phyloP scores from a whole-genome alignment of 139 green algal genomes.

The Micractinium conductrix region DNA sequence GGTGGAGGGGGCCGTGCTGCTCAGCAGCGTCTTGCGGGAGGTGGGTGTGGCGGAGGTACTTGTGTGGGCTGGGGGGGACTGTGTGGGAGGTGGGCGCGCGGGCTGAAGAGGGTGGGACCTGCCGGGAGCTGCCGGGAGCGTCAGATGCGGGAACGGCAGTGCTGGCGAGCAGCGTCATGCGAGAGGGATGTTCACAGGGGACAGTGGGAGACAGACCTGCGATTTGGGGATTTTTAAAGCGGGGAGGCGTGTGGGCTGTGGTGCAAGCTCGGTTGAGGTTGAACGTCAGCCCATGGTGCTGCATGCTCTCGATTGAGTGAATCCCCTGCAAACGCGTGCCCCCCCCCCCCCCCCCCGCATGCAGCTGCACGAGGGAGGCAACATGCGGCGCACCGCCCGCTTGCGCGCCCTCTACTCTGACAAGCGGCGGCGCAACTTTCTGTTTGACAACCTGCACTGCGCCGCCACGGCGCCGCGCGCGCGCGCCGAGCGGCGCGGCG shows the following conservation, averaged over 20 bases:
- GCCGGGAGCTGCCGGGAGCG: no score
- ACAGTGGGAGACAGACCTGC: no score
- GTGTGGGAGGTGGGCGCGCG: not conserved
- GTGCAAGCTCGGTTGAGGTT: no score
- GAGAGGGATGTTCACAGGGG: no score
- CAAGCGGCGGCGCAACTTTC: slow-evolving; percentile 41
- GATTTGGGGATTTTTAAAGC: no score
- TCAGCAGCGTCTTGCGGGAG: slow-evolving; percentile 40
- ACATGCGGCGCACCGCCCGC: slow-evolving; percentile 45
- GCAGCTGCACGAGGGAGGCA: slow-evolving; percentile 34
- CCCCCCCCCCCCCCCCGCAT: not conserved
- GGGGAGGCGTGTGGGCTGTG: no score
- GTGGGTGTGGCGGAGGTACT: not conserved
- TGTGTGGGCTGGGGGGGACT: not conserved
- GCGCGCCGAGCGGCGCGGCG: not conserved
- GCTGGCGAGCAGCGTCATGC: no score
- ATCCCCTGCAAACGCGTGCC: no score
- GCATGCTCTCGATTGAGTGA: no score
- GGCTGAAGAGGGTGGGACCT: not conserved
- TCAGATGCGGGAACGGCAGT: no score
- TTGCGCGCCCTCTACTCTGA: slow-evolving; percentile 67
- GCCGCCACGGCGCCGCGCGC: slow-evolving; percentile 30
- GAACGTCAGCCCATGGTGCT: no score
- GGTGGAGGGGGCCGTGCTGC: slow-evolving; percentile 36
- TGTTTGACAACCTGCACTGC: slow-evolving; percentile 75